phyloP scores from a whole-genome alignment of 2,329 filamentous ascomycete species.

The Gliomastix tumulicola region DNA sequence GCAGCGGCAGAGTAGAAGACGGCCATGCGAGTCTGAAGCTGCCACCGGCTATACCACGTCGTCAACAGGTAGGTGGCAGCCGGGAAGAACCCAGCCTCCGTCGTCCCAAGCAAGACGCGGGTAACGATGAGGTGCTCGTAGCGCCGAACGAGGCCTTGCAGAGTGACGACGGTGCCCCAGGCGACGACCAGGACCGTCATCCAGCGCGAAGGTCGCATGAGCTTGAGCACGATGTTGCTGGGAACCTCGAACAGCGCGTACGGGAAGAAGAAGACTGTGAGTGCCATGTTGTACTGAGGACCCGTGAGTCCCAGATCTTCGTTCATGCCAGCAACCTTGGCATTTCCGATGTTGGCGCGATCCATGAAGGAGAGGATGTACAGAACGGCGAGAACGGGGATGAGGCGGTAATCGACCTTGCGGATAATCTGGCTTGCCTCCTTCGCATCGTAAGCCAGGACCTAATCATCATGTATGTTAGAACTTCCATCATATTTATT shows the following conservation, averaged over 20 bases:
- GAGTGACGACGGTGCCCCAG: conserved; percentile 3
- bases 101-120: conserved; percentile 31
- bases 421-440: no score
- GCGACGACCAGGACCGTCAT: conserved; percentile 4
- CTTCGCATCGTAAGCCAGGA: no score
- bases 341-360: conserved; percentile 42
- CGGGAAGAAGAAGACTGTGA: conserved; percentile 49
- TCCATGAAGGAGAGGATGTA: conserved; percentile 68
- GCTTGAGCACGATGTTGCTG: conserved; percentile 23
- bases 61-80: conserved; percentile 6
- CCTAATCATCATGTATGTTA: no score
- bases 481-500: no score
- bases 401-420: conserved; percentile 65
- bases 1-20: conserved; percentile 18
- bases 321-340: conserved; percentile 34
- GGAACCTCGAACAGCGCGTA: conserved; percentile 40
- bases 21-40: conserved; percentile 11
- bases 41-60: conserved; percentile 3
- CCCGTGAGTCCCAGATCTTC: conserved; percentile 37
- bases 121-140: conserved; percentile 37
- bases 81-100: conserved; percentile 32
- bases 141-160: conserved; percentile 29
- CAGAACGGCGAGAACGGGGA: conserved; percentile 62
- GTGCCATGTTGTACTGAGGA: conserved; percentile 50
- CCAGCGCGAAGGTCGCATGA: conserved; percentile 7